phyloP scores from a whole-genome alignment of 352 stramenopile genomes.

The Globisporangium irregulare region DNA sequence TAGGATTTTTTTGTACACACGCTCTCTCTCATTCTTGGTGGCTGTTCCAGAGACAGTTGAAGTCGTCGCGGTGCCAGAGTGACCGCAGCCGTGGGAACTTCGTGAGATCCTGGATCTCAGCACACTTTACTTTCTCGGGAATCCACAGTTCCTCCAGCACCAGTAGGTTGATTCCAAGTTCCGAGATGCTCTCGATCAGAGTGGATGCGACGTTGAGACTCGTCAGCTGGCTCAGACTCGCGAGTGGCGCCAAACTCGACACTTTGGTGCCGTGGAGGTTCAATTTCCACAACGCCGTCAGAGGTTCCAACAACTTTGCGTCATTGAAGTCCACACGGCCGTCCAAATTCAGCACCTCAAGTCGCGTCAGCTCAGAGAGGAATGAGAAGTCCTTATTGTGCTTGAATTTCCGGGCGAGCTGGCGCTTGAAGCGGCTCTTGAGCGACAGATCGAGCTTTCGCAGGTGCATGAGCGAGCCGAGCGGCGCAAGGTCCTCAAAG shows the following conservation, averaged over 20 bases:
- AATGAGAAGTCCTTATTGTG: conserved; percentile 47
- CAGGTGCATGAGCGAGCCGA: conserved; percentile 39
- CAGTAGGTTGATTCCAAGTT: conserved; percentile 20
- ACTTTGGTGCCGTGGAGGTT: conserved; percentile 57
- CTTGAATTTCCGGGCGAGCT: conserved; percentile 36
- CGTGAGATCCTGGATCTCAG: conserved; percentile 32
- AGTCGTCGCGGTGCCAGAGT: conserved; percentile 62
- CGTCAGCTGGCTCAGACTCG: conserved; percentile 29
- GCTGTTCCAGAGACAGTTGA: conserved; percentile 65
- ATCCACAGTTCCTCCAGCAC: conserved; percentile 51
- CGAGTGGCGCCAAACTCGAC: conserved; percentile 30
- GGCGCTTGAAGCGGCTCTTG: conserved; percentile 38
- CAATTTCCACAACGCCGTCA: conserved; percentile 40
- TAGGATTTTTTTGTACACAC: not conserved
- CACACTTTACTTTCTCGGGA: conserved; percentile 39
- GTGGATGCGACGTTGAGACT: conserved; percentile 52
- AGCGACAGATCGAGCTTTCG: conserved; percentile 52
- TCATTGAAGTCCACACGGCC: conserved; percentile 68
- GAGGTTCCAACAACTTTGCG: conserved; percentile 27
- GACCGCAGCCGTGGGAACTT: conserved; percentile 42
- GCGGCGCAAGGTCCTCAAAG: conserved; percentile 43
- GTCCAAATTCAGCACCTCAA: conserved; percentile 47
- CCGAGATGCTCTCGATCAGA: conserved; percentile 36
- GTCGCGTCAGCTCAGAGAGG: conserved; percentile 26
- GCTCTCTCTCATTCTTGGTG: conserved; percentile 22